Percentiles rank a stretch among this genome's conserved stretches.
Conservation (phyloP, 2,329 filamentous ascomycete species). For the Raffaelea arxii region DNA sequence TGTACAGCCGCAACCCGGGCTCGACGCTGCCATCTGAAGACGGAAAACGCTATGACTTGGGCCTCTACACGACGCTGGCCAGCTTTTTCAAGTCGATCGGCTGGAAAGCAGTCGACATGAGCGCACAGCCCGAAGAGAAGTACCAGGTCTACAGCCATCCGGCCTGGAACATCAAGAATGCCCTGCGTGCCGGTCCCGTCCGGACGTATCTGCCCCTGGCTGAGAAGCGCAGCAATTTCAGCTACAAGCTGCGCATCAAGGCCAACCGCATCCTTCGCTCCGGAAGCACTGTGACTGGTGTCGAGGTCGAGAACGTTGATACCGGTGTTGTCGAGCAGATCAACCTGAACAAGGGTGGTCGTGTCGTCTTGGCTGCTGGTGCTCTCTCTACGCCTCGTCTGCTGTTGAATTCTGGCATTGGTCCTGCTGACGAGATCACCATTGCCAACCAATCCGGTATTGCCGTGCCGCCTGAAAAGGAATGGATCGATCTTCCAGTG, state of each 20-base stretch:
- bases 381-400: conserved; percentile 29
- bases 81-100: conserved; percentile 38
- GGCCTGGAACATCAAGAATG: conserved; percentile 52
- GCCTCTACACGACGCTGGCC: conserved; percentile 54
- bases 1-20: conserved; percentile 60
- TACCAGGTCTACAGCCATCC: conserved; percentile 50
- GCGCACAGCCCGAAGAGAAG: conserved; percentile 46
- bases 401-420: conserved; percentile 21
- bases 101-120: conserved; percentile 39
- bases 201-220: conserved; percentile 56
- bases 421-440: neutral
- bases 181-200: conserved; percentile 54
- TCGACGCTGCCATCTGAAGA: conserved; percentile 57
- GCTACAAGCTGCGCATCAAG: conserved; percentile 48
- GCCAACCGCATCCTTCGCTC: conserved; percentile 50
- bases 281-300: conserved; percentile 48
- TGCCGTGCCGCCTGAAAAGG: neutral
- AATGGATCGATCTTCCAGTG: neutral
- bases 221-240: conserved; percentile 46
- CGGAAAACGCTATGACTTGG: conserved; percentile 54
- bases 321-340: conserved; percentile 6
- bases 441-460: neutral
- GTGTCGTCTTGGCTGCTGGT: conserved; percentile 52
- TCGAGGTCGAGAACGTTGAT: conserved; percentile 37
- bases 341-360: conserved; percentile 29